These are phyloP conservation scores for Pythium rishiriense DNA, from an alignment of 352 stramenopile species.

Conservation along the genomic window DNA sequence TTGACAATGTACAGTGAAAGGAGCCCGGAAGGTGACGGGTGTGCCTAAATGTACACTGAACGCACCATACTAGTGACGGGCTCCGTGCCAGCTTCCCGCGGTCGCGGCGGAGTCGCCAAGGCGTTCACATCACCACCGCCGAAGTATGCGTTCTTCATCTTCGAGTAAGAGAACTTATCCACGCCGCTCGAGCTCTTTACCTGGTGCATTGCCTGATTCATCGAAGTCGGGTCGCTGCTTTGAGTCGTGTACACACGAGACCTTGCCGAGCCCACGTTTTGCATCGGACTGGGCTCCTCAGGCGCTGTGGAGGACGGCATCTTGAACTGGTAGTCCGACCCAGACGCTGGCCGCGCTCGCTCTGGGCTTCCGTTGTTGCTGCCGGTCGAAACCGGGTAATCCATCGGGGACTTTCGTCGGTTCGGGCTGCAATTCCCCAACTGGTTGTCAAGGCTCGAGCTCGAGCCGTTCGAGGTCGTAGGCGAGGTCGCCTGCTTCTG, in stretches of 20 bases:
- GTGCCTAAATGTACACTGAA: slow-evolving; percentile 24
- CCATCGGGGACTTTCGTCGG: slow-evolving; percentile 21
- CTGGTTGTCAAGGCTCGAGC: slow-evolving; percentile 70
- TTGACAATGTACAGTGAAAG: not conserved
- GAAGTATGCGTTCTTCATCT: slow-evolving; percentile 33
- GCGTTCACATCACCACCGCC: slow-evolving; percentile 26
- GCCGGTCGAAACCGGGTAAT: slow-evolving; percentile 20
- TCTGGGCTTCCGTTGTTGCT: slow-evolving; percentile 55
- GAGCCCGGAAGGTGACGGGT: not conserved
- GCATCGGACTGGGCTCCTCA: slow-evolving; percentile 17
- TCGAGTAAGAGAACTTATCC: slow-evolving; percentile 33
- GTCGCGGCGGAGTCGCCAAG: slow-evolving; percentile 18
- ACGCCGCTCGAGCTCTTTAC: slow-evolving; percentile 28
- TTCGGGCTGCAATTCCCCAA: slow-evolving; percentile 25
- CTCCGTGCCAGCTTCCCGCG: slow-evolving; percentile 20
- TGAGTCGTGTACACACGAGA: slow-evolving; percentile 18
- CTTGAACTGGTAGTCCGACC: slow-evolving; percentile 27
- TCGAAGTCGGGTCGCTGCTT: slow-evolving; percentile 12
- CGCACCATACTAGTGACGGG: slow-evolving; percentile 32
- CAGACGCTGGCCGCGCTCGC: slow-evolving; percentile 17
- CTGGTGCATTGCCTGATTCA: slow-evolving; percentile 13
- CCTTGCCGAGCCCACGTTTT: slow-evolving; percentile 2
- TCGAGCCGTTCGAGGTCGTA: slow-evolving; percentile 77
- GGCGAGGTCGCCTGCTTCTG: slow-evolving; percentile 61
- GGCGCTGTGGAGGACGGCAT: not conserved